Percentiles rank a stretch among this genome's conserved stretches.
Evolutionary conservation across 805 yeast species (phyloP).

Genomic region (Candida vaughaniae): DNA sequence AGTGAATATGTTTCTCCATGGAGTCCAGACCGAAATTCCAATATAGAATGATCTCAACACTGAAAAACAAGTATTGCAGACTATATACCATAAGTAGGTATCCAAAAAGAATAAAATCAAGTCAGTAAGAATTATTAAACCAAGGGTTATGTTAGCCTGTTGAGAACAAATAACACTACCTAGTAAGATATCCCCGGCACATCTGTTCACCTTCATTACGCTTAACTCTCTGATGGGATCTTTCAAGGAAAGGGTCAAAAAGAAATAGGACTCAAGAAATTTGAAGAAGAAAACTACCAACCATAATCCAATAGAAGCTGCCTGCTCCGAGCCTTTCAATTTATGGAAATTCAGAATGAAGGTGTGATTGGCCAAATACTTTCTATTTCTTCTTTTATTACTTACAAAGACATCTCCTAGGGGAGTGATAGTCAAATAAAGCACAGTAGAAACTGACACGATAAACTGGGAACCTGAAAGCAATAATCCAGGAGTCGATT

Average conservation of each 20-base stretch:
- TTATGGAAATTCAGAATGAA: constrained; percentile 62
- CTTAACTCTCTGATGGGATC: constrained; percentile 74
- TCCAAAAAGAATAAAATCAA: constrained; percentile 71
- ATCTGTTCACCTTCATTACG: constrained; percentile 51
- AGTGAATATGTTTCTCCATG: constrained; percentile 81
- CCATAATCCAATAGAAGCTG: constrained; percentile 73
- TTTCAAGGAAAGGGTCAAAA: constrained; percentile 65
- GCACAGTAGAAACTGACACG: constrained; percentile 51
- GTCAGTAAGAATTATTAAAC: constrained; percentile 58
- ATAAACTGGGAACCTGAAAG: constrained; percentile 56
- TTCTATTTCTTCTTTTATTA: constrained; percentile 34
- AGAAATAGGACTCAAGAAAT: constrained; percentile 75
- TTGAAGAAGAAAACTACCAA: constrained; percentile 63
- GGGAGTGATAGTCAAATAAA: constrained; percentile 63
- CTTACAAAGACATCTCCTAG: constrained; percentile 48
- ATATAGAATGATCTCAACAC: constrained; percentile 66
- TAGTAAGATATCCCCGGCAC: constrained; percentile 60
- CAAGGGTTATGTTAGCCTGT: constrained; percentile 58
- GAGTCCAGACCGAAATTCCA: constrained; percentile 85
- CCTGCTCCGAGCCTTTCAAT: constrained; percentile 50
- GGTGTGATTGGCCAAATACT: constrained; percentile 48
- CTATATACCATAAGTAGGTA: constrained; percentile 82
- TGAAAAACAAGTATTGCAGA: constrained; percentile 75
- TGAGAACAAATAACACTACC: constrained; percentile 52
- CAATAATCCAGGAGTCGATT: constrained; percentile 34